Conservation (phyloP, 345 rosid genomes). For the Xanthoceras sorbifolium region DNA sequence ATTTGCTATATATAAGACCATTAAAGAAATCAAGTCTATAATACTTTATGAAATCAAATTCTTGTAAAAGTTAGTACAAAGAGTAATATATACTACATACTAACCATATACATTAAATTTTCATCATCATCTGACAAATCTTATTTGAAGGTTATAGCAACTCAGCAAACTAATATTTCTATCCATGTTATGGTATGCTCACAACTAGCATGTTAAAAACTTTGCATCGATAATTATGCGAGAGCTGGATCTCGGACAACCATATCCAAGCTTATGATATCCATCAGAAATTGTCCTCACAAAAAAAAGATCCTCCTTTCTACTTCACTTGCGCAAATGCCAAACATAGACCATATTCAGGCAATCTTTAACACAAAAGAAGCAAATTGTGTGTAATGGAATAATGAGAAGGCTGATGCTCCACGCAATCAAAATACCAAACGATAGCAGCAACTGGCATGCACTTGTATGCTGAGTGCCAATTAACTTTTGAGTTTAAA, state of each 20-base stretch:
- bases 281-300: background rate
- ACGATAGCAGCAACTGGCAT: background rate
- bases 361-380: background rate
- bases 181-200: background rate
- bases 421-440: background rate
- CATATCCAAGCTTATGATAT: background rate
- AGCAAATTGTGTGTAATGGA: background rate
- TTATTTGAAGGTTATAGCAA: conserved; percentile 5
- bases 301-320: background rate
- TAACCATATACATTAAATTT: conserved; percentile 2
- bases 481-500: conserved; percentile 22
- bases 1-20: background rate
- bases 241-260: background rate
- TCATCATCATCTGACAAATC: conserved; percentile 11
- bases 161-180: background rate
- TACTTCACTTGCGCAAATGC: background rate
- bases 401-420: background rate
- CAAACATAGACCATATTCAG: background rate
- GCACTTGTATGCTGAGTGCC: conserved; percentile 1
- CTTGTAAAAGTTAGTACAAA: conserved; percentile 8
- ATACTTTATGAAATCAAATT: conserved; percentile 10
- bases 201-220: background rate
- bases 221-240: background rate
- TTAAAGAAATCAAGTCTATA: background rate
- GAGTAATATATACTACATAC: conserved; percentile 12